A percentile compares a stretch with the other conserved stretches of the same genome.
These are phyloP conservation scores for Physaria fendleri DNA, from an alignment of 345 rosid species.

Conservation along the genomic window DNA sequence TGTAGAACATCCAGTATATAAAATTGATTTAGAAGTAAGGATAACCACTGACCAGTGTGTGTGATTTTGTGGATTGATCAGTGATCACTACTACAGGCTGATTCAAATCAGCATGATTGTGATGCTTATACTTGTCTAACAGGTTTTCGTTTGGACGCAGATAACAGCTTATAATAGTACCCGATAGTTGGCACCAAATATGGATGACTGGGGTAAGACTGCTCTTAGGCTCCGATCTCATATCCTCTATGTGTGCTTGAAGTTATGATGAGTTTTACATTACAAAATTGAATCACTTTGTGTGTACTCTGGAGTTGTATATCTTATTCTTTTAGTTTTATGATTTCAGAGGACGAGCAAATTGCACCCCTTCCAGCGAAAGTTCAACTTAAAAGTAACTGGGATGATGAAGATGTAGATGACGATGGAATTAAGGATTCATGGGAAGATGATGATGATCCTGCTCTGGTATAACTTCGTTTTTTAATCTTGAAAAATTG, in stretches of 20 bases:
- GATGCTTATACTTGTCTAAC: background rate
- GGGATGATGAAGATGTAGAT: conserved; percentile 96
- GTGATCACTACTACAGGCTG: background rate
- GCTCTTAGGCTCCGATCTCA: too few relatives aligned
- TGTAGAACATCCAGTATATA: background rate
- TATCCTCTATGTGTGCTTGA: background rate
- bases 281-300: background rate
- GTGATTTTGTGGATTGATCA: background rate
- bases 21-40: background rate
- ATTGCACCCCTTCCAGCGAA: conserved; percentile 48
- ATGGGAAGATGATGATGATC: conserved; percentile 90
- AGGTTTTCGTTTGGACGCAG: conserved; percentile 2
- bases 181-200: background rate
- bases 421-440: conserved; percentile 83
- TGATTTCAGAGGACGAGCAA: conserved; percentile 58
- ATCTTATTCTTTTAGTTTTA: background rate
- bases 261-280: background rate
- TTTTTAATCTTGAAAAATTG: background rate
- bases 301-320: background rate
- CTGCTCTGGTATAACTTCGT: too few relatives aligned
- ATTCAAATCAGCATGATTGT: background rate
- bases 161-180: background rate
- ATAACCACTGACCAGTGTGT: background rate
- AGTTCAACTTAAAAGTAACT: conserved; percentile 44
- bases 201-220: conserved; percentile 31